phyloP scores from a whole-genome alignment of 148 eudicot genomes.

The Oxyria digyna region DNA sequence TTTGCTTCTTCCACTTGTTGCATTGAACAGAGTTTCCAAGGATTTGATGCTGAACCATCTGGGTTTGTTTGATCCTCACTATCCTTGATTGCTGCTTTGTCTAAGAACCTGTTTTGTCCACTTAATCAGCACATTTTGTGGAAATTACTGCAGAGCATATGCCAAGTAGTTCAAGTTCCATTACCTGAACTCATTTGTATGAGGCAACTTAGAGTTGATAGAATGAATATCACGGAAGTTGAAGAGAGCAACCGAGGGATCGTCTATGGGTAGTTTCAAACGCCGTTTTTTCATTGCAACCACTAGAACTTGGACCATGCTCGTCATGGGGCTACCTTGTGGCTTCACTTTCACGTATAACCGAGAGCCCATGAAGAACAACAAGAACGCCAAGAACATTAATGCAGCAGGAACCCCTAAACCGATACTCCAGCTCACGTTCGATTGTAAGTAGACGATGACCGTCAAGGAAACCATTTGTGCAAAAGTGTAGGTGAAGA shows the following conservation, averaged over 20 bases:
- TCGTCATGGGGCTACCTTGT: slow-evolving; percentile 60
- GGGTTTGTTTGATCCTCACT: slow-evolving; percentile 29
- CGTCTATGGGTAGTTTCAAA: slow-evolving; percentile 20
- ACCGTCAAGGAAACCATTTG: slow-evolving; percentile 58
- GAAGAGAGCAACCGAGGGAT: slow-evolving; percentile 24
- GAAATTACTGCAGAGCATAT: too few species aligned
- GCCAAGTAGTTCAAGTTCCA: too few species aligned
- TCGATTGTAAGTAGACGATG: slow-evolving; percentile 66
- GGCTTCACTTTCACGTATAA: slow-evolving; percentile 71
- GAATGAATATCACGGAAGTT: slow-evolving; percentile 37
- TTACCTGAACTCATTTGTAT: slow-evolving; percentile 78
- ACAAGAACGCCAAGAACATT: slow-evolving; percentile 42
- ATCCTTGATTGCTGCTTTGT: slow-evolving; percentile 39
- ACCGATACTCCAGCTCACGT: slow-evolving; percentile 72
- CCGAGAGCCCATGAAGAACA: slow-evolving; percentile 48
- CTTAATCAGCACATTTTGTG: background rate
- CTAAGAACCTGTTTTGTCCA: slow-evolving; percentile 30
- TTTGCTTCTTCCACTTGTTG: slow-evolving; percentile 75
- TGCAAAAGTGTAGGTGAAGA: slow-evolving; percentile 75
- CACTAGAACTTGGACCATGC: slow-evolving; percentile 45
- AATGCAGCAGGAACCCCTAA: slow-evolving; percentile 56
- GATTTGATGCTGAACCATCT: slow-evolving; percentile 47
- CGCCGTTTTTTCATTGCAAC: slow-evolving; percentile 54
- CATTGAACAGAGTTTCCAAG: slow-evolving; percentile 53
- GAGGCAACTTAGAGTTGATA: slow-evolving; percentile 46